phyloP scores from a whole-genome alignment of 345 rosid genomes.

The Gossypium mustelinum region DNA sequence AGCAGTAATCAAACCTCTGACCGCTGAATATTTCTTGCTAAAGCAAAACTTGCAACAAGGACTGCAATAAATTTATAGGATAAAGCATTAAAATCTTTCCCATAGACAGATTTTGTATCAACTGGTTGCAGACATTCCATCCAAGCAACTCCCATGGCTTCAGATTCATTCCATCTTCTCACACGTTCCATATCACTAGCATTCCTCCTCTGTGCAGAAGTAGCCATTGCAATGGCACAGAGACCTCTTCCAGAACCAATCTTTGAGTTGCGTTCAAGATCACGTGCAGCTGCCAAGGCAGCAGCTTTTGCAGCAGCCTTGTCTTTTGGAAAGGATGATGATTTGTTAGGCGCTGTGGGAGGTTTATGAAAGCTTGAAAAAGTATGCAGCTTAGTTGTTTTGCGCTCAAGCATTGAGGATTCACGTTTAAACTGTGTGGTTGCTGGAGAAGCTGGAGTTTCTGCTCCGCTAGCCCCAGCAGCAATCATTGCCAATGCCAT shows the following conservation, averaged over 20 bases:
- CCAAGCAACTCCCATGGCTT: constrained; percentile 99
- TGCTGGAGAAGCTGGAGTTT: constrained; percentile 56
- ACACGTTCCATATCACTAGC: constrained; percentile 88
- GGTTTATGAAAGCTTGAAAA: constrained; percentile 96
- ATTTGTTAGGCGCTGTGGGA: constrained; percentile 47
- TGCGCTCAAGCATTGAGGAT: constrained; percentile 82
- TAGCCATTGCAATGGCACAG: constrained; percentile 98
- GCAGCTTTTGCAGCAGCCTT: constrained; percentile 98
- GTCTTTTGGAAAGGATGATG: constrained; percentile 72
- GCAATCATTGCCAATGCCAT: constrained; percentile 99
- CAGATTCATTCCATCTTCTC: constrained; percentile 79
- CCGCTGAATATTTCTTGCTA: constrained; percentile 95
- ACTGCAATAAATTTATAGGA: constrained; percentile 92
- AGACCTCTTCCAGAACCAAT: constrained; percentile 99
- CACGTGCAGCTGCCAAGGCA: constrained; percentile 98
- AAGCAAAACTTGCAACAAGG: constrained; percentile 97
- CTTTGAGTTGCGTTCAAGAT: constrained; percentile 92
- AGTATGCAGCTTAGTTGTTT: constrained; percentile 60
- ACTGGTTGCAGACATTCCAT: constrained; percentile 95
- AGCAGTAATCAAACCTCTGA: constrained; percentile 61
- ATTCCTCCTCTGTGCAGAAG: constrained; percentile 93
- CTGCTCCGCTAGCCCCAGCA: constrained; percentile 97
- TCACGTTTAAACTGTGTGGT: constrained; percentile 74
- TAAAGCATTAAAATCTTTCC: constrained; percentile 91
- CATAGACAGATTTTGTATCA: constrained; percentile 88